Evolutionary conservation across 208 protist species (phyloP).

Genomic region (Leishmania tropica): DNA sequence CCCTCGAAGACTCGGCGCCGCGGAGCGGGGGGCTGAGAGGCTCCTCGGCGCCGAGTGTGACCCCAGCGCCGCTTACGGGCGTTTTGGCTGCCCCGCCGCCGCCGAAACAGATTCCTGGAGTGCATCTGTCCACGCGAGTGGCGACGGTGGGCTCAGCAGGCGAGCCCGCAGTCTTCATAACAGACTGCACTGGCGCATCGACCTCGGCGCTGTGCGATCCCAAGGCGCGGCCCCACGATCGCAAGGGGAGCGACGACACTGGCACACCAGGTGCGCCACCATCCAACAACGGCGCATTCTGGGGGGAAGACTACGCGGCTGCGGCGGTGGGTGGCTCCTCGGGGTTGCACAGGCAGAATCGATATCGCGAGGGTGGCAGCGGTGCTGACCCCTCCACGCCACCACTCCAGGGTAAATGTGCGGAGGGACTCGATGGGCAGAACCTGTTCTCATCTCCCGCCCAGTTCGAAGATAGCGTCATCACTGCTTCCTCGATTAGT

Average conservation of each 20-base stretch:
- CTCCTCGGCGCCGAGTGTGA: neutral
- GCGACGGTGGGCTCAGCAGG: neutral
- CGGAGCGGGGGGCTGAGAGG: constrained; percentile 14
- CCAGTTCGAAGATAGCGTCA: neutral
- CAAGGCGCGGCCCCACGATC: no score
- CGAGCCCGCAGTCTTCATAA: neutral
- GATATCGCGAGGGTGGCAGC: neutral
- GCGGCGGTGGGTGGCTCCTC: neutral
- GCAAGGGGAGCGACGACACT: neutral
- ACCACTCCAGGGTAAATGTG: neutral
- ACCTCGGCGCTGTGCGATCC: neutral
- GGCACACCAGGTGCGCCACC: no score
- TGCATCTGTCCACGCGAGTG: neutral
- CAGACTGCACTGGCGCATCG: neutral
- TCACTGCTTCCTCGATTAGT: neutral
- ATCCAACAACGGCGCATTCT: neutral
- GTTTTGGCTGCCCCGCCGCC: neutral
- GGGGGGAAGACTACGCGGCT: neutral
- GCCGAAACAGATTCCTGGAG: neutral
- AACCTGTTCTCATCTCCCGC: neutral
- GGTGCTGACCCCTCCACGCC: neutral
- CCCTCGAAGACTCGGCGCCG: constrained; percentile 16
- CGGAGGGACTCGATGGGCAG: neutral
- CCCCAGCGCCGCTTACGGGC: neutral
- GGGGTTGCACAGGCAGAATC: neutral